A percentile compares a stretch with the other conserved stretches of the same genome.
phyloP scores from a whole-genome alignment of 352 stramenopile species.

The Plasmopara muralis region DNA sequence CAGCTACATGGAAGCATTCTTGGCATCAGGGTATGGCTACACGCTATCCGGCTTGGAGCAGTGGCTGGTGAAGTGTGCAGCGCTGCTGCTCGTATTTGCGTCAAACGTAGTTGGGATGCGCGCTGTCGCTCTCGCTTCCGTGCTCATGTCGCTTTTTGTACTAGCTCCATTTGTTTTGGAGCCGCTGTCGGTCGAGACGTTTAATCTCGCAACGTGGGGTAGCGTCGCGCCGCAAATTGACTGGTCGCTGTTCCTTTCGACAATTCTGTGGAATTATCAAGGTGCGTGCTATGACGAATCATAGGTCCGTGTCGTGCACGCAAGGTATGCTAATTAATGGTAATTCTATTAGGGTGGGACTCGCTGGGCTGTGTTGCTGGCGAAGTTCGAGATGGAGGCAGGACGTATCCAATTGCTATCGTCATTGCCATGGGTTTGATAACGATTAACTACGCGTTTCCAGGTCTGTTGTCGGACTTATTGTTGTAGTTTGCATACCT shows the following conservation, averaged over 20 bases:
- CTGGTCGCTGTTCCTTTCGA: conserved; percentile 83
- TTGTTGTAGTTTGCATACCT: neutral
- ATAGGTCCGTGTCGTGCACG: neutral
- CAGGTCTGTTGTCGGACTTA: conserved; percentile 23
- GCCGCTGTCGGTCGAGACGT: conserved; percentile 59
- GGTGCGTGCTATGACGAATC: conserved; percentile 16
- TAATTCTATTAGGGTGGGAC: conserved; percentile 52
- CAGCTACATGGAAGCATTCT: conserved; percentile 78
- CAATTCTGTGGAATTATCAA: conserved; percentile 85
- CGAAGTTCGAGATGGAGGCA: conserved; percentile 73
- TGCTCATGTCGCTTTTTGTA: conserved; percentile 80
- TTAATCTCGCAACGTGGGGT: conserved; percentile 70
- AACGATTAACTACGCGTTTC: conserved; percentile 82
- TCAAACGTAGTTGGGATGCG: conserved; percentile 75
- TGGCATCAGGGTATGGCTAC: conserved; percentile 53
- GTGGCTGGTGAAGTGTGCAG: conserved; percentile 67
- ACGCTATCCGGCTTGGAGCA: conserved; percentile 41
- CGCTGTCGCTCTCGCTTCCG: conserved; percentile 59
- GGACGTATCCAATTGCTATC: conserved; percentile 80
- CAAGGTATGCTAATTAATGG: neutral
- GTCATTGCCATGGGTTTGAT: conserved; percentile 75
- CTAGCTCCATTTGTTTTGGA: conserved; percentile 75
- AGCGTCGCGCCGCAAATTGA: conserved; percentile 60
- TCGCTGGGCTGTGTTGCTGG: conserved; percentile 79
- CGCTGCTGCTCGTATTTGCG: conserved; percentile 62